Percentiles rank a stretch among this genome's conserved stretches.
phyloP scores from a whole-genome alignment of 495 filamentous ascomycete genomes.

The Hypoxylon trugodes region DNA sequence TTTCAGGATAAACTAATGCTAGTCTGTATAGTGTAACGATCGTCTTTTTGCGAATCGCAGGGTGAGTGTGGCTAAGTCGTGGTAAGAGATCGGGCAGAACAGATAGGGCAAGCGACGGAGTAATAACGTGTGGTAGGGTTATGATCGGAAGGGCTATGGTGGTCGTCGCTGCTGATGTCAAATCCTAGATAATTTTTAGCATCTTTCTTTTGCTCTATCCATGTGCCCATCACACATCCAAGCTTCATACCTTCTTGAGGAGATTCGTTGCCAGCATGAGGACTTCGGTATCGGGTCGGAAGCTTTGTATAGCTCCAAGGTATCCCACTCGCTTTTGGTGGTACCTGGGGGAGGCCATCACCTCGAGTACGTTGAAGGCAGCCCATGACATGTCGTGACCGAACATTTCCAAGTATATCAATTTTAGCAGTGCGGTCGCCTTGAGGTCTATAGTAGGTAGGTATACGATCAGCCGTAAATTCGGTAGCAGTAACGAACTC shows the following conservation, averaged over 20 bases:
- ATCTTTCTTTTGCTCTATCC: slow-evolving; percentile 7
- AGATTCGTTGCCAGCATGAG: slow-evolving; percentile 97
- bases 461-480: slow-evolving; percentile 34
- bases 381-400: slow-evolving; percentile 99
- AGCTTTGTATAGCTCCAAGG: slow-evolving; percentile 95
- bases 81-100: slow-evolving; percentile 85
- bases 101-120: slow-evolving; percentile 87
- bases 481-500: too few relatives aligned
- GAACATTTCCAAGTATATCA: slow-evolving; percentile 98
- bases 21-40: slow-evolving; percentile 91
- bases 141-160: slow-evolving; percentile 85
- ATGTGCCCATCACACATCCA: neutral
- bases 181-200: slow-evolving; percentile 65
- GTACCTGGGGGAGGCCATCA: slow-evolving; percentile 96
- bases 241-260: slow-evolving; percentile 80
- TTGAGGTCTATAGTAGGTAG: slow-evolving; percentile 74
- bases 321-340: slow-evolving; percentile 95
- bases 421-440: slow-evolving; percentile 91
- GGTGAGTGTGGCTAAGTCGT: slow-evolving; percentile 82
- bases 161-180: slow-evolving; percentile 74
- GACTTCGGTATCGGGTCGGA: slow-evolving; percentile 93
- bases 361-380: slow-evolving; percentile 95
- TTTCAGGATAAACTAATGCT: slow-evolving; percentile 93
- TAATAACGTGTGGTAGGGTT: slow-evolving; percentile 91
- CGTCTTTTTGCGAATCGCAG: slow-evolving; percentile 90